phyloP scores from a whole-genome alignment of 495 filamentous ascomycete genomes.

The Podospora pseudoanserina region DNA sequence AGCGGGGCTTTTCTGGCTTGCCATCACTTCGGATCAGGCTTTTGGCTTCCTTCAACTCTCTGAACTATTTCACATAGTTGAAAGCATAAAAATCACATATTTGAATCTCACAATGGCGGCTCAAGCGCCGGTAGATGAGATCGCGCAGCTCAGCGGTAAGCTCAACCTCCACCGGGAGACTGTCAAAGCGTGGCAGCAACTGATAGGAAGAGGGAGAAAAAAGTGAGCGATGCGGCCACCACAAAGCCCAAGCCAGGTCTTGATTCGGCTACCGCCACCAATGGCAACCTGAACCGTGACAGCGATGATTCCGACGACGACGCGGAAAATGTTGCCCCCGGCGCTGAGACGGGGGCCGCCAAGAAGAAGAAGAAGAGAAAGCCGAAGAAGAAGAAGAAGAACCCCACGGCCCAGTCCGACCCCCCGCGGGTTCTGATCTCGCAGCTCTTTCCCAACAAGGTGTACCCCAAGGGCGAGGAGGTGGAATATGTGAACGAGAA shows the following conservation, averaged over 20 bases:
- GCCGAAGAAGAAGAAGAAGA: conserved; percentile 78
- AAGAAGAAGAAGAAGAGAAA: conserved; percentile 78
- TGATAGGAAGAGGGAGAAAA: conserved; percentile 4
- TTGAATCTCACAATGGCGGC: conserved; percentile 38
- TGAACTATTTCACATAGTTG: background rate
- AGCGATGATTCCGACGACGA: conserved; percentile 69
- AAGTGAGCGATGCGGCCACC: conserved; percentile 45
- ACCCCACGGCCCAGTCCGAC: conserved; percentile 66
- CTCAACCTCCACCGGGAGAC: background rate
- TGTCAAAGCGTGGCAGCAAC: background rate
- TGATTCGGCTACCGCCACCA: conserved; percentile 41
- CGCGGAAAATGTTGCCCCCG: conserved; percentile 39
- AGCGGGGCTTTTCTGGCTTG: background rate
- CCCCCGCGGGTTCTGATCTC: conserved; percentile 74
- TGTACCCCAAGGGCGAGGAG: conserved; percentile 78
- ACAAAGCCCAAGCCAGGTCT: conserved; percentile 49
- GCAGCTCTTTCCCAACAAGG: conserved; percentile 68
- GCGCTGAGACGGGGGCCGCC: conserved; percentile 40
- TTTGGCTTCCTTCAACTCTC: background rate
- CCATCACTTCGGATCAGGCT: conserved; percentile 11
- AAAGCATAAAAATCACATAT: background rate
- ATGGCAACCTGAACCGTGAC: conserved; percentile 58
- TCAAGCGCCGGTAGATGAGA: conserved; percentile 39
- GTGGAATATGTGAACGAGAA: conserved; percentile 75
- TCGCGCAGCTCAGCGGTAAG: conserved; percentile 39